Evolutionary conservation across 2,329 filamentous ascomycete species (phyloP).

Genomic region (Trichoderma breve): DNA sequence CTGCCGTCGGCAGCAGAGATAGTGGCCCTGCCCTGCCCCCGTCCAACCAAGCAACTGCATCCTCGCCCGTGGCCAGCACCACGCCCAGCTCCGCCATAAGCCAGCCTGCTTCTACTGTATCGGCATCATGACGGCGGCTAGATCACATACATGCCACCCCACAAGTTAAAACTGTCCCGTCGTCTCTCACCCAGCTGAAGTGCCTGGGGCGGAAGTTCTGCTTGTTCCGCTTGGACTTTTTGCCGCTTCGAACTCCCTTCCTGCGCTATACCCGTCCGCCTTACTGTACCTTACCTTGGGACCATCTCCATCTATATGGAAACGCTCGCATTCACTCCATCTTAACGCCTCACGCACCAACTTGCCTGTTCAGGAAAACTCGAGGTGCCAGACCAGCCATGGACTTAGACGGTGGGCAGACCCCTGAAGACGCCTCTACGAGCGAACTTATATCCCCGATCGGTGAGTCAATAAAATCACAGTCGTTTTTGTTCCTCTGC

Average conservation of each 20-base stretch:
- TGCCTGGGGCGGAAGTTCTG: background rate
- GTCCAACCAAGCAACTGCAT: constrained; percentile 4
- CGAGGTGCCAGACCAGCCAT: constrained; percentile 26
- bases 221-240: background rate
- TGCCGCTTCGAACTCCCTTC: background rate
- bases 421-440: constrained; percentile 46
- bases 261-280: background rate
- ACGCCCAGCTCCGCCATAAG: background rate
- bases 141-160: background rate
- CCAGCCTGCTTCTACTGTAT: background rate
- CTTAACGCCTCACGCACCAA: constrained; percentile 13
- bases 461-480: constrained; percentile 47
- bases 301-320: background rate
- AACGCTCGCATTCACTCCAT: background rate
- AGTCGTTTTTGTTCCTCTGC: constrained; percentile 45
- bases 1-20: background rate
- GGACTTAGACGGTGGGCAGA: constrained; percentile 44
- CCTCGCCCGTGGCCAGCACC: background rate
- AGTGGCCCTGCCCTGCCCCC: background rate
- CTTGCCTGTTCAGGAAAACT: constrained; percentile 18
- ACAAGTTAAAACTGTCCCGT: background rate
- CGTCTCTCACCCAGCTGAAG: background rate
- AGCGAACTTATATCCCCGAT: constrained; percentile 52
- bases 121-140: background rate
- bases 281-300: background rate